A percentile compares a stretch with the other conserved stretches of the same genome.
Conservation (phyloP, 257 asterid species). For the Osmanthus fragrans region DNA sequence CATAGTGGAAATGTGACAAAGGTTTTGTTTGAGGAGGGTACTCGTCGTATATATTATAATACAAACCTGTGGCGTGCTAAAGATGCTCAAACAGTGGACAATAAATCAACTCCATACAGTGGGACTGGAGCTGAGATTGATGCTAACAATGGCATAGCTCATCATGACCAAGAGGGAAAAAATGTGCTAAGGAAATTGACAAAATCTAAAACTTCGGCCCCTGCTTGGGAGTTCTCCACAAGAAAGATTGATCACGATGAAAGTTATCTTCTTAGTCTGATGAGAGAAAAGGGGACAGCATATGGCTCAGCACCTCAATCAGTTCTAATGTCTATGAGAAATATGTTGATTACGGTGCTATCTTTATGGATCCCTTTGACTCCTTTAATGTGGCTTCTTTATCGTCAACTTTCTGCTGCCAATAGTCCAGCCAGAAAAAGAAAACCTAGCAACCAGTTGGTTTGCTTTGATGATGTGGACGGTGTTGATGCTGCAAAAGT, state of each 20-base stretch:
- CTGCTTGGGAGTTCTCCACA: constrained; percentile 77
- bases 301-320: constrained; percentile 94
- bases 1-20: constrained; percentile 64
- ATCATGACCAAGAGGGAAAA: constrained; percentile 23
- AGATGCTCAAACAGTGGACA: constrained; percentile 26
- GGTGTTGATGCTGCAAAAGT: constrained; percentile 93
- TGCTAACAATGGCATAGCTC: constrained; percentile 19
- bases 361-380: constrained; percentile 90
- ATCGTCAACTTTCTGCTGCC: constrained; percentile 83
- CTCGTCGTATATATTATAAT: constrained; percentile 73
- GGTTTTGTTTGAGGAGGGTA: constrained; percentile 93
- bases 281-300: constrained; percentile 78
- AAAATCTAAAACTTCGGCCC: constrained; percentile 36
- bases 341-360: constrained; percentile 67
- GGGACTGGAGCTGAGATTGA: constrained; percentile 31
- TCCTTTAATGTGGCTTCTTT: constrained; percentile 88
- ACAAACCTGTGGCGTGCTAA: constrained; percentile 32
- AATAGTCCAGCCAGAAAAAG: constrained; percentile 79
- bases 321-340: constrained; percentile 59
- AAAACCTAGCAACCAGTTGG: constrained; percentile 58
- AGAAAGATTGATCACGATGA: constrained; percentile 94
- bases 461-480: constrained; percentile 82
- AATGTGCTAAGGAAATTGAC: constrained; percentile 32
- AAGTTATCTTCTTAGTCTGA: constrained; percentile 77
- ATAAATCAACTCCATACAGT: constrained; percentile 10